Conservation (phyloP, 495 filamentous ascomycete genomes). For the Penicillium desertorum region DNA sequence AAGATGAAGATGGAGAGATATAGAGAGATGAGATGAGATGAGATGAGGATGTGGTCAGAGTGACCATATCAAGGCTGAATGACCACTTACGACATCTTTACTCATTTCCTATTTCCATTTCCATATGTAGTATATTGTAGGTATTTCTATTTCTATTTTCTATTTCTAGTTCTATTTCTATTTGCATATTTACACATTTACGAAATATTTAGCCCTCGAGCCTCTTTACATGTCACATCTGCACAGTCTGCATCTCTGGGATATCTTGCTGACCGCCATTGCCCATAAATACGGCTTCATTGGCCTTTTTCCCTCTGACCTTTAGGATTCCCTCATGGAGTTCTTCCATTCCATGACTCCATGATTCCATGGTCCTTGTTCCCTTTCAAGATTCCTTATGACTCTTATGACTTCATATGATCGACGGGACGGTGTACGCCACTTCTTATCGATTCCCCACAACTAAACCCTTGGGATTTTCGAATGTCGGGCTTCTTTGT, state of each 20-base stretch:
- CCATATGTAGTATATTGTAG: too few relatives aligned
- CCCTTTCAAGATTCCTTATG: too few relatives aligned
- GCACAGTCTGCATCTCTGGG: neutral
- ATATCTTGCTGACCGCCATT: slow-evolving; percentile 8
- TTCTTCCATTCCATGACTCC: neutral
- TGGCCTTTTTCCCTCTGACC: neutral
- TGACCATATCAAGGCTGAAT: slow-evolving; percentile 1
- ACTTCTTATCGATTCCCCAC: slow-evolving; percentile 26
- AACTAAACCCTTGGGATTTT: slow-evolving; percentile 29
- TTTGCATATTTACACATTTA: neutral
- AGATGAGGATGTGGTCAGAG: slow-evolving; percentile 2
- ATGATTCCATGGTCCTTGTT: neutral
- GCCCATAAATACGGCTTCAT: neutral
- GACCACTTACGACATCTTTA: too few relatives aligned
- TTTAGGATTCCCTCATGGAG: too few relatives aligned
- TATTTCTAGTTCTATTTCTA: too few relatives aligned
- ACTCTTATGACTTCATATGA: slow-evolving; percentile 2
- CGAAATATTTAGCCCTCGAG: neutral
- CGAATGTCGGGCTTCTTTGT: neutral
- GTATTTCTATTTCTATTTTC: too few relatives aligned
- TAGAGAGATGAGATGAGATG: neutral
- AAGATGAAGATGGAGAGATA: neutral
- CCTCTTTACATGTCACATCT: slow-evolving; percentile 3
- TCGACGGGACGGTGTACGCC: slow-evolving; percentile 23
- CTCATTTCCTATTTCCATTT: too few relatives aligned